Conservation (phyloP, 768 basidiomycete genomes). For the Neoboletus subvelutipes region DNA sequence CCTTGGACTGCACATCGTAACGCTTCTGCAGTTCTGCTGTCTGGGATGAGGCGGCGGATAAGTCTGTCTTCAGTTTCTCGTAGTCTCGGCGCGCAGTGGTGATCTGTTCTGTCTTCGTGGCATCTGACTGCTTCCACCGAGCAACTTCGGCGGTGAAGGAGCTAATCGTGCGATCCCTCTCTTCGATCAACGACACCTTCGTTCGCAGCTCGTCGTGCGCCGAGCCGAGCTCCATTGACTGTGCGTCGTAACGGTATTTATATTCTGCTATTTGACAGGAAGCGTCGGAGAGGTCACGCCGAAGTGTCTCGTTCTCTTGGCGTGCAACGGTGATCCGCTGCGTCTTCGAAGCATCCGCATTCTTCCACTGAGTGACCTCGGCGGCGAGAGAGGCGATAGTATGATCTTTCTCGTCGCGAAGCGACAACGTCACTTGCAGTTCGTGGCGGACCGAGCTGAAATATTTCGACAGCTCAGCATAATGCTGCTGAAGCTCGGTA, state of each 20-base stretch:
- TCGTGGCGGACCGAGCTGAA: neutral
- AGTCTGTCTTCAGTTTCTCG: neutral
- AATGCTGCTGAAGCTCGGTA: conserved; percentile 1
- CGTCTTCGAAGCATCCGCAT: neutral
- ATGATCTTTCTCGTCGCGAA: neutral
- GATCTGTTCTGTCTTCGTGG: neutral
- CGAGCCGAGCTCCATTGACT: neutral
- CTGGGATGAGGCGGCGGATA: neutral
- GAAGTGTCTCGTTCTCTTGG: neutral
- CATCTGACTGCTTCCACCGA: neutral
- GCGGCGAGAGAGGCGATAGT: neutral
- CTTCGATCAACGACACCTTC: neutral
- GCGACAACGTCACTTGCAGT: neutral
- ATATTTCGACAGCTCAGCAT: neutral
- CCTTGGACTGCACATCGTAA: neutral
- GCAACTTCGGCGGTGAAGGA: neutral
- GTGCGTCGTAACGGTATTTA: neutral
- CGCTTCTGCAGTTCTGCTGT: neutral
- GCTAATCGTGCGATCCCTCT: neutral
- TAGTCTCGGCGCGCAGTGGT: neutral
- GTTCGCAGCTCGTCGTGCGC: neutral
- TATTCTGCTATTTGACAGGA: neutral
- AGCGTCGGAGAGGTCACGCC: neutral
- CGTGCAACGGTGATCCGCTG: neutral
- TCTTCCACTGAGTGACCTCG: neutral